Evolutionary conservation across 1,284 basidiomycete species (phyloP).

Genomic region (Trametes versicolor): DNA sequence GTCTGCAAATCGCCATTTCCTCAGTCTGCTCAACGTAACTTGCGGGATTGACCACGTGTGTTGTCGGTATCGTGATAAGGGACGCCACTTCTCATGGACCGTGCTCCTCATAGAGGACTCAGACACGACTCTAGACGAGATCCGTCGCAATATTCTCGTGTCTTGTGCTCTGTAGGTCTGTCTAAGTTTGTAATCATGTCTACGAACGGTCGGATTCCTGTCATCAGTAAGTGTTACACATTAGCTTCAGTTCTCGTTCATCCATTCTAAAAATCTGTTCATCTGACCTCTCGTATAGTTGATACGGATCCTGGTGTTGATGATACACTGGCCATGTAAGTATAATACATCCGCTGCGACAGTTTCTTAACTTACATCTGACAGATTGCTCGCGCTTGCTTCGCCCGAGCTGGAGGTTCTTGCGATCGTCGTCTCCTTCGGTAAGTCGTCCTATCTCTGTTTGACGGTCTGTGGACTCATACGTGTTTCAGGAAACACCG

Average conservation of each 20-base stretch:
- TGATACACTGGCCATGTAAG: conserved; percentile 81
- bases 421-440: conserved; percentile 82
- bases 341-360: conserved; percentile 24
- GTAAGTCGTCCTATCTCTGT: conserved; percentile 48
- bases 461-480: not conserved
- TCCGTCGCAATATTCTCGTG: not conserved
- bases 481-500: conserved; percentile 69
- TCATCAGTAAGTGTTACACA: conserved; percentile 58
- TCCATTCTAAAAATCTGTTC: not conserved
- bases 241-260: not conserved
- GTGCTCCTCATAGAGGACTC: not conserved
- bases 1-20: not conserved
- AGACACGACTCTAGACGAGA: not conserved
- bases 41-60: not conserved
- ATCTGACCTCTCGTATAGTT: conserved; percentile 53
- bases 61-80: not conserved
- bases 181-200: not conserved
- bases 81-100: not conserved
- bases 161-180: not conserved
- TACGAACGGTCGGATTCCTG: conserved; percentile 45
- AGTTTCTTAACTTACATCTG: not conserved
- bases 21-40: not conserved
- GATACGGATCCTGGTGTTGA: conserved; percentile 94
- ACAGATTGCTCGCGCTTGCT: conserved; percentile 71
- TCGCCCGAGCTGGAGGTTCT: conserved; percentile 83